Evolutionary conservation across 176 grass and related monocot genomes (phyloP).

Genomic region (Ensete glaucum): DNA sequence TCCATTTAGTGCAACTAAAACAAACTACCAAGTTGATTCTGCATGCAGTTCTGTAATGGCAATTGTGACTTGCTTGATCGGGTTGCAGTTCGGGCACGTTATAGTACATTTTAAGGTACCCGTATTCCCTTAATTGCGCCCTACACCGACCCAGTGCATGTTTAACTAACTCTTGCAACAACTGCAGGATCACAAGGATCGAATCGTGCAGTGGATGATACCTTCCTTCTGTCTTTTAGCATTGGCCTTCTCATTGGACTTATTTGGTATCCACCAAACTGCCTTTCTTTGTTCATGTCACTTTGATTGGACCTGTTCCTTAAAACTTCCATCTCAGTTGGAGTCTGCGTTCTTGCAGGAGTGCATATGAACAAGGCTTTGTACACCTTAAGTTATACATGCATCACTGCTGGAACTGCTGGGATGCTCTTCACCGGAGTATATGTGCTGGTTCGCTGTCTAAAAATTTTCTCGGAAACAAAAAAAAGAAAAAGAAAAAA

Average conservation of each 20-base stretch:
- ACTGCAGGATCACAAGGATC: conserved; percentile 41
- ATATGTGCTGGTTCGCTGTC: conserved; percentile 50
- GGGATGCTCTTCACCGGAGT: conserved; percentile 52
- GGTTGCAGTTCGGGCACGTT: conserved; percentile 82
- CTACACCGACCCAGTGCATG: too few relatives aligned
- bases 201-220: conserved; percentile 54
- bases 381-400: conserved; percentile 70
- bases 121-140: not conserved
- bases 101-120: conserved; percentile 81
- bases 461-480: not conserved
- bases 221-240: conserved; percentile 40
- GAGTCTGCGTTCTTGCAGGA: conserved; percentile 24
- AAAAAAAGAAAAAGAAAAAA: too few relatives aligned
- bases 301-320: not conserved
- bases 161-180: not conserved
- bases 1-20: not conserved
- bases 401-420: conserved; percentile 42
- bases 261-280: conserved; percentile 35
- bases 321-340: not conserved
- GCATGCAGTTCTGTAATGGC: conserved; percentile 88
- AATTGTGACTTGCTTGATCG: conserved; percentile 81
- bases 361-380: conserved; percentile 70
- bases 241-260: conserved; percentile 43
- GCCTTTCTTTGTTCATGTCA: not conserved
- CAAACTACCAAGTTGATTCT: not conserved